Base-by-base conservation (phyloP, 2,329 filamentous ascomycete genomes). In the Pyrenochaeta sp. region DNA sequence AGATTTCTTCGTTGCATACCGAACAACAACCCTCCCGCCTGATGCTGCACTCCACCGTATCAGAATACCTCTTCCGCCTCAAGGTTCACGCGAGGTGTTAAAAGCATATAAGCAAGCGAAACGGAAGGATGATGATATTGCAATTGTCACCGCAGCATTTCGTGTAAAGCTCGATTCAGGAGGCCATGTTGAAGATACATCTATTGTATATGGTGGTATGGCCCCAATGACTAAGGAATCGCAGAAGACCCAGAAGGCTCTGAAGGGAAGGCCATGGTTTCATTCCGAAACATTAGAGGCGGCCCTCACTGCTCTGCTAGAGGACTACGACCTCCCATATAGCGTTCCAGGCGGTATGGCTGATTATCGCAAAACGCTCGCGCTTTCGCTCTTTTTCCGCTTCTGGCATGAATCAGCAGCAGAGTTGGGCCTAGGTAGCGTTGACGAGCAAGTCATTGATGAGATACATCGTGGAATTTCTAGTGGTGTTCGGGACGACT, bases 281-380 rank as follows among this genome's bases (percentile, higher is more conserved):
- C 87, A 94, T 61, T 85, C 90, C 1, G 85, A 90, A 49, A 96
- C 92, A 0, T 81, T 98, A 0, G 92, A 98, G 74, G 90, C 90
- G 1, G 86, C 87, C 1, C 95, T 98, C 88, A 89, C 85, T 65
- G 89, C 91, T 0, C 79, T 98, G 18, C 90, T 90, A 46, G 80
- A 85, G 35, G 94, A 98, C 67, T 98, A 97, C 68, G 85, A 95
- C 68, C 83, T 98, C 30, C 82, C 85, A 2, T 98, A 94, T 66
- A 87, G 91, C 47, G 95, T 98, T 0, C 94, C 93, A 0, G 94
- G 95, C 60, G 94, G 94, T 20, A 98, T 98, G 95, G 93, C 94
- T 0, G 95, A 92, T 1, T 98, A 97, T 71, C 85, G 94, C 27
- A 96, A 93, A 72, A 91, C 92, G 1, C 79, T 98, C 10, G 92